phyloP scores from a whole-genome alignment of 2,329 filamentous ascomycete species.

The Escovopsis sp. region DNA sequence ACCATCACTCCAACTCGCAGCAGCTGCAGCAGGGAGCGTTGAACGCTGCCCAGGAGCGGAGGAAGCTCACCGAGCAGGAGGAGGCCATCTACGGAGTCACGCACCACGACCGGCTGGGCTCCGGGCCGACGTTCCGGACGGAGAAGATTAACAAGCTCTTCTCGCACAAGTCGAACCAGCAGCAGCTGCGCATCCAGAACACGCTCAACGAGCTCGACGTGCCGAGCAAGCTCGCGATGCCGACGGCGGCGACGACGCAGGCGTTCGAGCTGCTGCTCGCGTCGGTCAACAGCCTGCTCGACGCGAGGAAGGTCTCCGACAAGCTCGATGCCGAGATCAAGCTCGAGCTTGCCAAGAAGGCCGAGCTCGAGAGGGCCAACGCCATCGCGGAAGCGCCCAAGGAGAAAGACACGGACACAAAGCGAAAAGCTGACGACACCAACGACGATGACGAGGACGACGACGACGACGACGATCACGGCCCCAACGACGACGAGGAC shows the following conservation, averaged over 20 bases:
- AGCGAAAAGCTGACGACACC: slow-evolving; percentile 5
- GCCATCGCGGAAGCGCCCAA: slow-evolving; percentile 9
- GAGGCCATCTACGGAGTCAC: slow-evolving; percentile 71
- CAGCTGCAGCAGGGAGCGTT: slow-evolving; percentile 13
- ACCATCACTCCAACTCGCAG: slow-evolving; percentile 1
- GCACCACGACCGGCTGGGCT: slow-evolving; percentile 70
- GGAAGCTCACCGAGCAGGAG: slow-evolving; percentile 60
- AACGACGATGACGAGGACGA: slow-evolving; percentile 9
- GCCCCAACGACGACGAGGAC: no score
- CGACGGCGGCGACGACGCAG: slow-evolving; percentile 55
- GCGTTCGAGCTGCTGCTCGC: slow-evolving; percentile 56
- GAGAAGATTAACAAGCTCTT: slow-evolving; percentile 69
- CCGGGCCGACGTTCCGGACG: slow-evolving; percentile 80
- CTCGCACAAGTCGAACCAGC: slow-evolving; percentile 59
- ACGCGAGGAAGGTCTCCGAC: slow-evolving; percentile 59
- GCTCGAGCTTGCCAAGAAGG: slow-evolving; percentile 41
- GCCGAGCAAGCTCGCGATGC: slow-evolving; percentile 54
- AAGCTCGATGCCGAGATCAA: slow-evolving; percentile 62
- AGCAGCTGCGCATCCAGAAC: slow-evolving; percentile 60
- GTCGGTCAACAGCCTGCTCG: slow-evolving; percentile 55
- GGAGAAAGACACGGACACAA: slow-evolving; percentile 7
- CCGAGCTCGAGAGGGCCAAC: slow-evolving; percentile 30
- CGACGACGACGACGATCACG: not conserved
- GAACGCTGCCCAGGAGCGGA: slow-evolving; percentile 34
- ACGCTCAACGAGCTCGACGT: slow-evolving; percentile 60